Percentiles rank a stretch among this genome's conserved stretches.
Evolutionary conservation across 1,139 yeast species (phyloP).

Genomic region (Debaryomyces sp.): DNA sequence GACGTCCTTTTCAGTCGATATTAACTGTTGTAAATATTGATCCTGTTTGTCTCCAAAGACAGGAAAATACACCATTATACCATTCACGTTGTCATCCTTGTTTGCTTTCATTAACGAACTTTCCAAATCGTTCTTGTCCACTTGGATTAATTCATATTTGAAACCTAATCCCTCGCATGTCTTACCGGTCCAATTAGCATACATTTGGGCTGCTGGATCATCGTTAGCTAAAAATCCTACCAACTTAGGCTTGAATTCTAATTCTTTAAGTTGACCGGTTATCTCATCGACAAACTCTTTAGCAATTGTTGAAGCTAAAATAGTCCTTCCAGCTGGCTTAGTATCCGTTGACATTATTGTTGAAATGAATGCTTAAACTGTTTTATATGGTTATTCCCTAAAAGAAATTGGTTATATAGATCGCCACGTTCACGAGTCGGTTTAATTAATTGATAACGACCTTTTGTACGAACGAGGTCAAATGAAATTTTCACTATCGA

Average conservation of each 20-base stretch:
- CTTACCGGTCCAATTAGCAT: slow-evolving; percentile 95
- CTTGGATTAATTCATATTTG: slow-evolving; percentile 72
- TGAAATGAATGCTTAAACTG: slow-evolving; percentile 3
- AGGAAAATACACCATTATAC: slow-evolving; percentile 98
- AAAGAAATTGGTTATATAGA: not conserved
- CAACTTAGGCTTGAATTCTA: slow-evolving; percentile 64
- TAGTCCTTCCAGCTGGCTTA: slow-evolving; percentile 72
- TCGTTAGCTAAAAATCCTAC: slow-evolving; percentile 91
- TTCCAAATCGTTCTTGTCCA: slow-evolving; percentile 82
- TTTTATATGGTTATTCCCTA: not conserved
- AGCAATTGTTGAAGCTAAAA: slow-evolving; percentile 86
- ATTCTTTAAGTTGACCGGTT: slow-evolving; percentile 52
- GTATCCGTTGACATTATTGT: slow-evolving; percentile 8
- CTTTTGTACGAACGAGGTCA: not conserved
- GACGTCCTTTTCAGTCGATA: slow-evolving; percentile 85
- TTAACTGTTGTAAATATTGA: slow-evolving; percentile 91
- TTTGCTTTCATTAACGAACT: slow-evolving; percentile 83
- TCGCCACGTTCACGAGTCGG: slow-evolving; percentile 5
- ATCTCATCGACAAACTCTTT: slow-evolving; percentile 80
- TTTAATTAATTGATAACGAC: slow-evolving; percentile 1
- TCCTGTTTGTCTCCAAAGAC: slow-evolving; percentile 96
- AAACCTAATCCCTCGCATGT: slow-evolving; percentile 88
- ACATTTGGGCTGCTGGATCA: slow-evolving; percentile 94
- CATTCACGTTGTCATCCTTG: slow-evolving; percentile 73
- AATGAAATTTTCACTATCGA: slow-evolving; percentile 5